Conservation (phyloP, 1,284 basidiomycete species). For the Pterula multifida region DNA sequence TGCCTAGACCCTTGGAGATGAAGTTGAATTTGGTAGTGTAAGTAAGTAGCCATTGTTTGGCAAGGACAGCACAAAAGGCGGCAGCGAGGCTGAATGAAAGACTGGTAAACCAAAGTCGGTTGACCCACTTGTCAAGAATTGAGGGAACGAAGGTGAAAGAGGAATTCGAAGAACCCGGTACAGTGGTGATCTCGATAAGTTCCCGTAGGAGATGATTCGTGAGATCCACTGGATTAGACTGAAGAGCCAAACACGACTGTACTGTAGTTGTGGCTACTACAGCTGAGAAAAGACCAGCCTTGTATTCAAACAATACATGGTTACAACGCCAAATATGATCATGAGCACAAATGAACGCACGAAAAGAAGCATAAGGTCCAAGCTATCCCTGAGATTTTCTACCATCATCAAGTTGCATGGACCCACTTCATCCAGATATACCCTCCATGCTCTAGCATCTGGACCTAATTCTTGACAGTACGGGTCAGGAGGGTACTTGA, state of each 20-base stretch:
- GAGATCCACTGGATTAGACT: not conserved
- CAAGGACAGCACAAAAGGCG: not conserved
- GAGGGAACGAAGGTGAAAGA: not conserved
- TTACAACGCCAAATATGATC: not conserved
- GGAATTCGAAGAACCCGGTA: not conserved
- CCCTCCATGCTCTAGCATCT: not conserved
- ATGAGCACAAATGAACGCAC: conserved; percentile 1
- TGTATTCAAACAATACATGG: too few species aligned
- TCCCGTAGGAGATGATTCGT: not conserved
- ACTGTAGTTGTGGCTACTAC: not conserved
- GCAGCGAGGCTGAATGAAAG: not conserved
- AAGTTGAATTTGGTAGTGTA: not conserved
- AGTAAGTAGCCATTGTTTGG: conserved; percentile 1
- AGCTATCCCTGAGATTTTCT: not conserved
- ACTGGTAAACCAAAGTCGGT: conserved; percentile 1
- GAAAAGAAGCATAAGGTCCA: conserved; percentile 3
- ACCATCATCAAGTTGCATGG: conserved; percentile 1
- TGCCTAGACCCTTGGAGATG: not conserved
- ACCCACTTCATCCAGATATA: not conserved
- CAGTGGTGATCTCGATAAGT: not conserved
- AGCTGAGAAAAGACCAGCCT: conserved; percentile 3
- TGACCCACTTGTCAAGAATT: not conserved
- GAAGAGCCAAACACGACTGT: not conserved
- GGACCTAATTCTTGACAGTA: not conserved
- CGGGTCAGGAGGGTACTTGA: conserved; percentile 1